These are phyloP conservation scores for Pseudomassariella vexata DNA, from an alignment of 2,329 filamentous ascomycete genomes.

Conservation along the genomic window DNA sequence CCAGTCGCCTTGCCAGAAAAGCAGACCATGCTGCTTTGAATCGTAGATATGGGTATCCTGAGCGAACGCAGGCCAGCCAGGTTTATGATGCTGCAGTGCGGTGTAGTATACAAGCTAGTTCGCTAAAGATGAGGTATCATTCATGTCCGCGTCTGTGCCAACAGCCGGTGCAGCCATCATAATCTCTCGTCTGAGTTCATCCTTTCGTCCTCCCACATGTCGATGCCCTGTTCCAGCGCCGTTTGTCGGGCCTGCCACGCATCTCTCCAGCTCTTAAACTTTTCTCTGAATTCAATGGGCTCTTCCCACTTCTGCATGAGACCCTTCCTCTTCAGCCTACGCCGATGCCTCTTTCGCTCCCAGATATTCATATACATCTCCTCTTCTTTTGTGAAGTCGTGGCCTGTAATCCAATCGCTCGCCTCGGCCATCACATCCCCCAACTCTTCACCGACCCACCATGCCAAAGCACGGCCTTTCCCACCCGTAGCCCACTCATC, in stretches of 20 bases:
- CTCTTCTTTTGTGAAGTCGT: slow-evolving; percentile 38
- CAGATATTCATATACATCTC: slow-evolving; percentile 37
- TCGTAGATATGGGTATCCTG: too few relatives aligned
- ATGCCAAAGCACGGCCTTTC: slow-evolving; percentile 33
- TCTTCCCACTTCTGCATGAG: slow-evolving; percentile 30
- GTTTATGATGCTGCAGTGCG: too few relatives aligned
- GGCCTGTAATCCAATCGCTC: slow-evolving; percentile 37
- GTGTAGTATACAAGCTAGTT: too few relatives aligned
- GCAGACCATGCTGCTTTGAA: too few relatives aligned
- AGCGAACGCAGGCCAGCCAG: too few relatives aligned
- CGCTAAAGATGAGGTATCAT: too few relatives aligned
- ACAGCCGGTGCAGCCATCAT: too few relatives aligned
- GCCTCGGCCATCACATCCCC: slow-evolving; percentile 43
- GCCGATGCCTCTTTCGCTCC: slow-evolving; percentile 40
- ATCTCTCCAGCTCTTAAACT: slow-evolving; percentile 39
- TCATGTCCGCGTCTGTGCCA: too few relatives aligned
- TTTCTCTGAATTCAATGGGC: slow-evolving; percentile 33
- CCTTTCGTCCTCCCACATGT: slow-evolving; percentile 26
- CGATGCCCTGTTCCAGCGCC: slow-evolving; percentile 34
- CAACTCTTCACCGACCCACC: slow-evolving; percentile 34
- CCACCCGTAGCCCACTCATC: slow-evolving; percentile 56
- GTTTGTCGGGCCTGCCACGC: slow-evolving; percentile 33
- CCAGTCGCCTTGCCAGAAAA: too few relatives aligned
- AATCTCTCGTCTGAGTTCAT: slow-evolving; percentile 25
- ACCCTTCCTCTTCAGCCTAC: slow-evolving; percentile 44